These are phyloP conservation scores for Staphylotrichum longicolle DNA, from an alignment of 495 filamentous ascomycete genomes.

Conservation along the genomic window DNA sequence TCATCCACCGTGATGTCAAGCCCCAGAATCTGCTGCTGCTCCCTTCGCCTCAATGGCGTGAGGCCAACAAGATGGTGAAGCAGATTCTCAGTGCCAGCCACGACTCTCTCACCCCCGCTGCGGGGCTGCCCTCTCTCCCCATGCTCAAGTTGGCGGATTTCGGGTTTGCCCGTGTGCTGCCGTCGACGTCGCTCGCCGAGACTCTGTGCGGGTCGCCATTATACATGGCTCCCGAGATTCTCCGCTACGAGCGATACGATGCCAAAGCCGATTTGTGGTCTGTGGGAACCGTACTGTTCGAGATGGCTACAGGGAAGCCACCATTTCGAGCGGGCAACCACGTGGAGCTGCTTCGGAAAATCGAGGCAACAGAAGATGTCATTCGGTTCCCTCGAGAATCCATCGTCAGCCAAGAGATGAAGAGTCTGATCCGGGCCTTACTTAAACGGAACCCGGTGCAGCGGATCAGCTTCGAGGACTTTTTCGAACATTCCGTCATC, in stretches of 20 bases:
- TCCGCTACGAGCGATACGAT: conserved; percentile 96
- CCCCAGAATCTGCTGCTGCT: conserved; percentile 92
- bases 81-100: conserved; percentile 62
- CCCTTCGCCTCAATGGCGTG: conserved; percentile 67
- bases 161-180: conserved; percentile 88
- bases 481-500: conserved; percentile 74
- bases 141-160: conserved; percentile 98
- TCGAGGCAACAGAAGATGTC: conserved; percentile 78
- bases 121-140: conserved; percentile 80
- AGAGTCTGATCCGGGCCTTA: conserved; percentile 73
- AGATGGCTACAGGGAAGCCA: conserved; percentile 89
- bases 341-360: conserved; percentile 86
- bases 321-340: conserved; percentile 93
- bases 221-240: conserved; percentile 98
- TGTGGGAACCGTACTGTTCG: conserved; percentile 88
- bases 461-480: conserved; percentile 75
- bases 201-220: conserved; percentile 97
- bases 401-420: conserved; percentile 70
- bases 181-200: conserved; percentile 85
- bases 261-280: conserved; percentile 97
- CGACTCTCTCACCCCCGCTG: conserved; percentile 73
- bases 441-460: conserved; percentile 83
- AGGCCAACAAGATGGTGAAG: conserved; percentile 40
- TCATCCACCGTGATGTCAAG: conserved; percentile 96
- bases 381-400: conserved; percentile 78